Base-by-base conservation (phyloP, 2,329 filamentous ascomycete species). In the Penicillium sp. region DNA sequence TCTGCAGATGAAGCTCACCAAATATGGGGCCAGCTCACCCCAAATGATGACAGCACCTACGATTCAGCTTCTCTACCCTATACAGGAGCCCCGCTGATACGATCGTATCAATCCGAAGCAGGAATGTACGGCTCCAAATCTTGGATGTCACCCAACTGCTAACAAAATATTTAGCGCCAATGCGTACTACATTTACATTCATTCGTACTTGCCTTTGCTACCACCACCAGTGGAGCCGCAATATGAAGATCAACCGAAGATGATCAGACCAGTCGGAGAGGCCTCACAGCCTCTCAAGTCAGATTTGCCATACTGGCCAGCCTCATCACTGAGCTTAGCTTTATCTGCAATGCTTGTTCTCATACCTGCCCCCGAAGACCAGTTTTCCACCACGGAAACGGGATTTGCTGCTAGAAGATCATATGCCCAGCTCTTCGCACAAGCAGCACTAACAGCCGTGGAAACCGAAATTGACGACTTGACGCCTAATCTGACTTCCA, bases 151-250 rank as follows among this genome's bases (percentile, higher is more conserved):
- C 34, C 13, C 0, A 29, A 31, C 7, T 14, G 14, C 52, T 57
- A 11, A 52, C 36, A 16, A 6, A 36, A 16, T 3, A 18, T 14
- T 27, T 36, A 68, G 65, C 40, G 8, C 55, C 16, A 66, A 66
- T 36, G 62, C 64, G 5, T 67, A 68, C 46, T 67, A 68, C 36
- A 57, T 67, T 3, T 65, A 57, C 32, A 61, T 68, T 40, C 66
- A 67, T 39, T 57, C 62, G 22, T 67, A 64, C 42, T 47, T 67
- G 16, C 62, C 65, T 2, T 21, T 67, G n/a, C 45, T 67, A 4
- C 66, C 63, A 0, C 52, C 59, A 5, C 41, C 60, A 1, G 29
- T 54, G 3, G 13, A 18, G n/a, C 48, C 52, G 0, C 54, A 42
- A 21, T 51, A 56, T 34, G 50, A 59, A 39, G 62, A 67, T 41